These are phyloP conservation scores for Bruguiera sexangula DNA, from an alignment of 345 rosid genomes.

Conservation along the genomic window DNA sequence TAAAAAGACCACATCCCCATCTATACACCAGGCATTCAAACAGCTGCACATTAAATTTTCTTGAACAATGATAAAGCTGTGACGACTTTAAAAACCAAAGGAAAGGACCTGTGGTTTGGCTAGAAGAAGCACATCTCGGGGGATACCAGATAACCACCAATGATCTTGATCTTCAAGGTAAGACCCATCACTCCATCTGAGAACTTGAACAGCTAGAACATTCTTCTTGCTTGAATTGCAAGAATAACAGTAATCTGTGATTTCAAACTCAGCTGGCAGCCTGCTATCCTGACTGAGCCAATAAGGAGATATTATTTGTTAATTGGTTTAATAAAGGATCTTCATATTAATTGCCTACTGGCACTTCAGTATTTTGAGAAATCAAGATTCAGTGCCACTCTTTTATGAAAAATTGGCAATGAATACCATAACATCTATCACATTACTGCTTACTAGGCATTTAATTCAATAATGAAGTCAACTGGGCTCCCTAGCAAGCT, in stretches of 20 bases:
- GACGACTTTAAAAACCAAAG: background rate
- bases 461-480: too few relatives aligned
- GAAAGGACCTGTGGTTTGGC: conserved; percentile 85
- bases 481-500: too few relatives aligned
- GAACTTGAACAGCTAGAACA: conserved; percentile 91
- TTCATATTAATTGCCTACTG: background rate
- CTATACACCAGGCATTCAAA: background rate
- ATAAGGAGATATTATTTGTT: conserved; percentile 26
- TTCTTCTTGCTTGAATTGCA: conserved; percentile 67
- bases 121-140: conserved; percentile 93
- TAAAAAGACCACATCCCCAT: background rate
- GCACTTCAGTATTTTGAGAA: background rate
- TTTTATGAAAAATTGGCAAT: background rate
- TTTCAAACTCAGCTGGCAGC: conserved; percentile 97
- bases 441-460: too few relatives aligned
- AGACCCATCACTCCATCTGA: conserved; percentile 99
- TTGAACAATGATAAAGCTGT: background rate
- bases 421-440: too few relatives aligned
- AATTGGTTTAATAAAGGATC: conserved; percentile 7
- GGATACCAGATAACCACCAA: conserved; percentile 98
- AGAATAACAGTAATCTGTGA: conserved; percentile 79
- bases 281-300: conserved; percentile 90
- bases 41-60: background rate
- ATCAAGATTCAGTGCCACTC: background rate
- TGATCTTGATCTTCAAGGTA: conserved; percentile 99